These are phyloP conservation scores for Kentomonas sorsogonicus DNA, from an alignment of 208 protist species.

Conservation along the genomic window DNA sequence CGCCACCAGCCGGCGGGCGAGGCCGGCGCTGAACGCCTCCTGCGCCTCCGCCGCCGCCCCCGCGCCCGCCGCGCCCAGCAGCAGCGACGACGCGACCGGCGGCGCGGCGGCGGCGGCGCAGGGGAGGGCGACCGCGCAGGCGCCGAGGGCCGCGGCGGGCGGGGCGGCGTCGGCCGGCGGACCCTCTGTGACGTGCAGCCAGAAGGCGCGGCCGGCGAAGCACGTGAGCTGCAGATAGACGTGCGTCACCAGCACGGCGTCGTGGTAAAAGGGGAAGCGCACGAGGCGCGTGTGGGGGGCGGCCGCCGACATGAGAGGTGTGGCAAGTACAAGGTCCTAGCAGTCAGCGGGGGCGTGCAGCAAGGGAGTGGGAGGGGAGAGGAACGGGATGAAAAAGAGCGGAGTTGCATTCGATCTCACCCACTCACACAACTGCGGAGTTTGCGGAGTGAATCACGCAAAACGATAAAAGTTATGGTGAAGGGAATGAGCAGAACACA, in stretches of 20 bases:
- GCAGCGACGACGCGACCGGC: constrained; percentile 16
- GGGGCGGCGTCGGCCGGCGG: constrained; percentile 9
- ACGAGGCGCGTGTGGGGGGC: constrained; percentile 17
- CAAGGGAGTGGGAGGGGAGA: too few relatives aligned
- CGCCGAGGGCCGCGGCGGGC: constrained; percentile 20
- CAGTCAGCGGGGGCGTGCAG: not conserved
- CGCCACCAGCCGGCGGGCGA: too few relatives aligned
- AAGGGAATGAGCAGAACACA: too few relatives aligned
- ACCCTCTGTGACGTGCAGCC: constrained; percentile 59
- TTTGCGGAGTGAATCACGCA: too few relatives aligned
- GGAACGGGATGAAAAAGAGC: too few relatives aligned
- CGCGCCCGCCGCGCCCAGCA: constrained; percentile 22
- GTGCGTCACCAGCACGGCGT: constrained; percentile 23
- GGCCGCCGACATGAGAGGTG: constrained; percentile 14
- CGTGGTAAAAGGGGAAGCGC: constrained; percentile 28
- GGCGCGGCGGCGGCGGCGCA: not conserved
- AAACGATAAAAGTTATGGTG: too few relatives aligned
- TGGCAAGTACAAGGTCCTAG: not conserved
- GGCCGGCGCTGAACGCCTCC: too few relatives aligned
- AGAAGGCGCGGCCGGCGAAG: constrained; percentile 49
- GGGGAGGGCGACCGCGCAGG: constrained; percentile 30
- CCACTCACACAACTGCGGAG: too few relatives aligned
- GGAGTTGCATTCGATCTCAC: too few relatives aligned
- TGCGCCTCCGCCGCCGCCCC: not conserved
- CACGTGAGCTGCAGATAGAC: constrained; percentile 37